phyloP scores from a whole-genome alignment of 305 asterid genomes.

The Fraxinus floribunda region DNA sequence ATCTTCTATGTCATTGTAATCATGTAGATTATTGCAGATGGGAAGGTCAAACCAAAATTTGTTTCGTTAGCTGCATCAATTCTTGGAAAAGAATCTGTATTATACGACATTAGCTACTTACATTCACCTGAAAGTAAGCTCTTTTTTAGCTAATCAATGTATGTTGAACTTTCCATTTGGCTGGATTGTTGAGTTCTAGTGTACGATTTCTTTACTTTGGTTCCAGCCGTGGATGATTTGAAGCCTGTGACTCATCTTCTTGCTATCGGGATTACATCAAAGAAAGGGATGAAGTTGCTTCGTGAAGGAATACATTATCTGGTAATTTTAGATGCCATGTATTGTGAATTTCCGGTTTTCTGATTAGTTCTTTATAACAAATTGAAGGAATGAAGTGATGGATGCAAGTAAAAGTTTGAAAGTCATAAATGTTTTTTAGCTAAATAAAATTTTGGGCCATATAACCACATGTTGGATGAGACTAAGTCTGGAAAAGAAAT shows the following conservation, averaged over 20 bases:
- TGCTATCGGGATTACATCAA: constrained; percentile 67
- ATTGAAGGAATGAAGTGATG: constrained; percentile 6
- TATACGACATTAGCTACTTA: constrained; percentile 66
- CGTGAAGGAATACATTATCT: constrained; percentile 88
- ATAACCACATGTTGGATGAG: not conserved
- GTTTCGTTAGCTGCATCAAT: constrained; percentile 66
- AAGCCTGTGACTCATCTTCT: constrained; percentile 98
- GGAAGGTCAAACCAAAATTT: constrained; percentile 77
- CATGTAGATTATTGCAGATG: constrained; percentile 81
- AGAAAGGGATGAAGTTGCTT: constrained; percentile 83
- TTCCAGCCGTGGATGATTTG: constrained; percentile 82
- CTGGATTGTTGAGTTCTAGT: constrained; percentile 24
- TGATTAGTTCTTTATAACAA: constrained; percentile 1
- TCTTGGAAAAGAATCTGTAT: constrained; percentile 58
- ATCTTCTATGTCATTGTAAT: constrained; percentile 23
- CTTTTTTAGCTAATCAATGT: constrained; percentile 26
- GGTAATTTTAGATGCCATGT: constrained; percentile 45
- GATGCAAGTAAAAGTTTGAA: constrained; percentile 6
- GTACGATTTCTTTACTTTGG: constrained; percentile 19
- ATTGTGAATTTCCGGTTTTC: constrained; percentile 8
- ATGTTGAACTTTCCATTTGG: constrained; percentile 13
- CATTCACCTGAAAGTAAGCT: constrained; percentile 87
- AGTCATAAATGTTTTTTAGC: not conserved
- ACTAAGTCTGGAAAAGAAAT: constrained; percentile 1
- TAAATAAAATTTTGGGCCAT: not conserved